Evolutionary conservation across 2,329 filamentous ascomycete genomes (phyloP).

Genomic region (Fusarium coicis): DNA sequence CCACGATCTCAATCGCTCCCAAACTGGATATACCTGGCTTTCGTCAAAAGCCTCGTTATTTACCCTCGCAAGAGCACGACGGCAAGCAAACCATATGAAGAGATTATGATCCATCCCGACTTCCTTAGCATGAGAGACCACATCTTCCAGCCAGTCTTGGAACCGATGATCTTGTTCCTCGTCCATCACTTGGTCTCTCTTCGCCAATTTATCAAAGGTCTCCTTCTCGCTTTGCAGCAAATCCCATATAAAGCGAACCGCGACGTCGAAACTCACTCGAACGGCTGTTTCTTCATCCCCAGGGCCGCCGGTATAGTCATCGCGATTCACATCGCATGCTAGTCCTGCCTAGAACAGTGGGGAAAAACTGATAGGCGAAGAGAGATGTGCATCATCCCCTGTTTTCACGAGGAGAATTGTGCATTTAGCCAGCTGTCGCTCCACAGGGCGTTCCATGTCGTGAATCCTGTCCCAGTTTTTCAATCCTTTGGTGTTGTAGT

Average conservation of each 20-base stretch:
- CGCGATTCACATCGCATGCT: background rate
- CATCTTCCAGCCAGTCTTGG: background rate
- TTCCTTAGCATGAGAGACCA: background rate
- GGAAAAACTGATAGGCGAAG: background rate
- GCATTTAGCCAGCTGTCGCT: background rate
- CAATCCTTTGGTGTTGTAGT: too few relatives aligned
- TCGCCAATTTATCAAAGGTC: fast-evolving
- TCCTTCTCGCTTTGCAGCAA: background rate
- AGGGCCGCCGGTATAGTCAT: background rate
- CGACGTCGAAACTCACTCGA: background rate
- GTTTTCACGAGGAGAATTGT: background rate
- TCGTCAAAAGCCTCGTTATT: background rate
- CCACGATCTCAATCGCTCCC: background rate
- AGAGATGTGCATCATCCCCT: background rate
- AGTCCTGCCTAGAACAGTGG: background rate
- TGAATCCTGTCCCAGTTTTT: background rate
- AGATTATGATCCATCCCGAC: background rate
- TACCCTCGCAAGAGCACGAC: background rate
- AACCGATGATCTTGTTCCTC: background rate
- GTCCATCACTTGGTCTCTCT: background rate
- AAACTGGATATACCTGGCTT: background rate
- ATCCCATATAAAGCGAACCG: background rate
- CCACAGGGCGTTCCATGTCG: background rate
- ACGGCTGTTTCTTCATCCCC: background rate
- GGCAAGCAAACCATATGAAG: background rate